Evolutionary conservation across 345 rosid species (phyloP).

Genomic region (Aurinia saxatilis): DNA sequence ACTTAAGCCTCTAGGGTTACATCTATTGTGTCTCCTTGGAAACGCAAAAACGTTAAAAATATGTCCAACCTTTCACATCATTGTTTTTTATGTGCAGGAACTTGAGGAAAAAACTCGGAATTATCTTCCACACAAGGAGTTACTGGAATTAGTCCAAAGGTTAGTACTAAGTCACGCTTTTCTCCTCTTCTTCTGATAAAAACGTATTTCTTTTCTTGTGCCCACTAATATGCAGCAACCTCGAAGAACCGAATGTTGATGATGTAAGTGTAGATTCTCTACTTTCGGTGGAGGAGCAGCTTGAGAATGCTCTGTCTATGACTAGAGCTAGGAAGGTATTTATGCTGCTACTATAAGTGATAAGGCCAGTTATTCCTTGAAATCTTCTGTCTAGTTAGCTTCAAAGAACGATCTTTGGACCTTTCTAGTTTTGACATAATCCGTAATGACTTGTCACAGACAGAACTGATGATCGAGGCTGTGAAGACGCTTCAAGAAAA

Average conservation of each 20-base stretch:
- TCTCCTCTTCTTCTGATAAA: not conserved
- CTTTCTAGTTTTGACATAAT: not conserved
- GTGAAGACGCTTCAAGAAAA: constrained; percentile 17
- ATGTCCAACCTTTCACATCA: not conserved
- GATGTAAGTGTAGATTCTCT: constrained; percentile 8
- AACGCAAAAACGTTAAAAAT: not conserved
- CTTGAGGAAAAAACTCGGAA: not conserved
- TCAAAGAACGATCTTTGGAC: not conserved
- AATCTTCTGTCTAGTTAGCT: not conserved
- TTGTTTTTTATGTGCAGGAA: constrained; percentile 20
- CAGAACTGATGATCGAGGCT: constrained; percentile 5
- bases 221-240: constrained; percentile 7
- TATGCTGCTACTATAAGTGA: not conserved
- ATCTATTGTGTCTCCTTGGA: not conserved
- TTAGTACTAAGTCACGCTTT: not conserved
- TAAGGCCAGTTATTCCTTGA: not conserved
- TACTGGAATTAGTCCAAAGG: constrained; percentile 14
- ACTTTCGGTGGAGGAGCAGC: constrained; percentile 9
- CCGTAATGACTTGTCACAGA: not conserved
- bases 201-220: not conserved
- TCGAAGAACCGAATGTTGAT: constrained; percentile 1
- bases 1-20: not conserved
- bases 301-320: constrained; percentile 12
- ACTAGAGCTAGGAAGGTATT: constrained; percentile 28
- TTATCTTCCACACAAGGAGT: constrained; percentile 15